Evolutionary conservation across 192 early-diverging fungal species (phyloP), one percentile per base, ranked within the genome.

Genomic region (Podila horticola): DNA sequence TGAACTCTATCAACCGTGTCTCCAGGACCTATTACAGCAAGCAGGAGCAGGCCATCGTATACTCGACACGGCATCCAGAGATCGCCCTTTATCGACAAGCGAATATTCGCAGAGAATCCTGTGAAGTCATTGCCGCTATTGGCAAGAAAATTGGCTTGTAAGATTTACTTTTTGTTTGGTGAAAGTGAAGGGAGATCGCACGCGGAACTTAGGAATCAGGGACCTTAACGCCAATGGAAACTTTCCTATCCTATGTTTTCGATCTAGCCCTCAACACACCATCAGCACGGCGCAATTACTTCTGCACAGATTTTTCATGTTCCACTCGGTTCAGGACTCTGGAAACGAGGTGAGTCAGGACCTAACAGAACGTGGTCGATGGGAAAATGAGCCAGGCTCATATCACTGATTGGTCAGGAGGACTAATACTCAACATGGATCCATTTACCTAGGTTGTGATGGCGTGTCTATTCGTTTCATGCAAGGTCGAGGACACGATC

Each of bases 401-500:
- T 28, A 66, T 20, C 36, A 38, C 38, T 38, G 33, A 20, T 41
- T 24, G 8, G 28, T n/a, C n/a, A 22, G n/a, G n/a, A 70, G 17
- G 41, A 41, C 24, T 49, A 62, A 6, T n/a, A 20, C 24, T 49
- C 13, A 7, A 26, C 15, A 24, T 30, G 28, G 24, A 48, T 15
- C 52, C 19, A 30, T 30, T 28, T 24, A 55, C 15, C 12, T 69
- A 81, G 71, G 77, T 81, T 26, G 77, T 81, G 12, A 81, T 81
- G 77, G 89, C 94, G 5, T 94, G 92, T 67, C 69, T 95, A 26
- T 93, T 95, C 75, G 92, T 95, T 1, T 93, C 93, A 5, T 92
- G 90, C 52, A 97, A 97, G 67, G 92, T 95, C 66, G 94, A 97
- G 61, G 95, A 97, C 59, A 95, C 94, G 0, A 90, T 92, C 57